Base-by-base conservation (phyloP, 2,329 filamentous ascomycete genomes). In the Aspergillus chevalieri region DNA sequence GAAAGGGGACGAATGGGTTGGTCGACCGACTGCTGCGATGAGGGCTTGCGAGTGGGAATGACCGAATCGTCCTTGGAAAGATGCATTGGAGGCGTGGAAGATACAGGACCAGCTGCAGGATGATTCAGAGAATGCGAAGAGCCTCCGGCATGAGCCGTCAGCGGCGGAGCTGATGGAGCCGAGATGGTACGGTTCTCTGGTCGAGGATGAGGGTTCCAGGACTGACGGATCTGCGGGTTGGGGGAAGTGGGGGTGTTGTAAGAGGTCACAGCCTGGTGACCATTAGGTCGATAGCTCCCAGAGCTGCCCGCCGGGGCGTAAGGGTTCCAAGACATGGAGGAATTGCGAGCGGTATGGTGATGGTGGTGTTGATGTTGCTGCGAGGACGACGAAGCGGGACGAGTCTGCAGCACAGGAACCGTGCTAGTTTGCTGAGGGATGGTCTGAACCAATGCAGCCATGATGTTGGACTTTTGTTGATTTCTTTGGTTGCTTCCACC, bases 381-480 rank as follows among this genome's bases (percentile, higher is more conserved):
- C 38, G 60, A 57, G 30, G 80, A 79, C 39, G 82, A 78, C 52
- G 86, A 85, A 48, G 79, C 78, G 54, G 85, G 82, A 67, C 85
- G 82, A 61, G 84, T 80, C 69, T 89, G 86, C 63, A 91, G 83
- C 80, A 90, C 86, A 57, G 84, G 84, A 62, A 84, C 79, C 59
- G 86, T 84, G 70, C 79, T 78, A 65, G 84, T 83, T 72, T 89
- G 85, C 74, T 88, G 85, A 63, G 87, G 82, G 67, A 87, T 87
- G 54, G 85, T 83, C 74, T 92, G 88, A 65, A 91, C 85, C 77
- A 92, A 78, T 71, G 87, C 86, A 77, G 87, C 87, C 88, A 93
- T 92, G 69, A 68, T 85, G 77, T 65, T 41, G 3, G n/a, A 19
- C 19, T 39, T 39, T 39, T 8, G 15, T 6, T 39, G n/a, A 19